Percentiles rank a stretch among this genome's conserved stretches.
Conservation (phyloP, 495 filamentous ascomycete genomes). For the Tricharina praecox region DNA sequence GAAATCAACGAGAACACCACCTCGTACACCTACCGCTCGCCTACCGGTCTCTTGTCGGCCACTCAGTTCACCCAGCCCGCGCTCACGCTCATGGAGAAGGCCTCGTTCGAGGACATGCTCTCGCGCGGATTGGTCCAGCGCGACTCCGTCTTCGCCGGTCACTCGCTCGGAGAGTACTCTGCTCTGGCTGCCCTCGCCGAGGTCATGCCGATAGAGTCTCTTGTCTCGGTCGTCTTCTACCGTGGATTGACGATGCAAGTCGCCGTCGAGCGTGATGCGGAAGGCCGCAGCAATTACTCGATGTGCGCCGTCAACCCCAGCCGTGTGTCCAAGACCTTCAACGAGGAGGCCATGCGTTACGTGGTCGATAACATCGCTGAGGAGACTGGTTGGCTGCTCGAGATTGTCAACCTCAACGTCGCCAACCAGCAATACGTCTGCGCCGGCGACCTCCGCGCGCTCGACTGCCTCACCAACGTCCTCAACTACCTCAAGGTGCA, state of each 20-base stretch:
- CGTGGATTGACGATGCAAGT: conserved; percentile 98
- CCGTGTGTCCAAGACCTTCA: conserved; percentile 93
- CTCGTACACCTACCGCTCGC: conserved; percentile 92
- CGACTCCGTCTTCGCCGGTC: conserved; percentile 91
- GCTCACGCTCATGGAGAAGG: conserved; percentile 97
- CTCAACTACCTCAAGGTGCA: conserved; percentile 88
- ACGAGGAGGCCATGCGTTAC: conserved; percentile 87
- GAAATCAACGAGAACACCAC: conserved; percentile 78
- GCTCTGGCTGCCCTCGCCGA: conserved; percentile 91
- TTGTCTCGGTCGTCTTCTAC: conserved; percentile 98
- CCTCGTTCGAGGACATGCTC: conserved; percentile 97
- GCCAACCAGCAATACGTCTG: conserved; percentile 98
- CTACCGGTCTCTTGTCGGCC: conserved; percentile 84
- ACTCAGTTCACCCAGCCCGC: conserved; percentile 98
- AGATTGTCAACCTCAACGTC: conserved; percentile 99
- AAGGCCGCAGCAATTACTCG: conserved; percentile 86
- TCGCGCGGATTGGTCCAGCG: conserved; percentile 88
- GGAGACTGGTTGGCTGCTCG: conserved; percentile 81
- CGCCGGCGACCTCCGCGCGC: conserved; percentile 86
- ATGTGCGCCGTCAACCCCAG: conserved; percentile 99
- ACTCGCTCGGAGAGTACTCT: conserved; percentile 96
- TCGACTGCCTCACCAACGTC: conserved; percentile 82
- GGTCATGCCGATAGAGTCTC: conserved; percentile 96
- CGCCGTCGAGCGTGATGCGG: conserved; percentile 85
- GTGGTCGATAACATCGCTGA: conserved; percentile 85